Percentiles rank a stretch among this genome's conserved stretches.
phyloP scores from a whole-genome alignment of 257 asterid species.

The Petunia secreta region DNA sequence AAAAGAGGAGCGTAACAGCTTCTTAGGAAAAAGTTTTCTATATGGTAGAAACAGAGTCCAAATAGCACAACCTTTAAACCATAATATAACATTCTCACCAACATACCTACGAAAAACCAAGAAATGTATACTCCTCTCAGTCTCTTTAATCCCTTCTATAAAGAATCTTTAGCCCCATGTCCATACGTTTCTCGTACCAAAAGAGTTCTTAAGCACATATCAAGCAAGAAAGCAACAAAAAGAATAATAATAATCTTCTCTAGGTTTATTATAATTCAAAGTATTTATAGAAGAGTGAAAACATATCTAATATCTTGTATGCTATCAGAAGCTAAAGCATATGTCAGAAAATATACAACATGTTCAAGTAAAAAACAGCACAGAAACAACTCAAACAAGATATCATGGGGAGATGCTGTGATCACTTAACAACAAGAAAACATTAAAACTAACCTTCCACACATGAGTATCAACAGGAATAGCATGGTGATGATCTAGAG shows the following conservation, averaged over 20 bases:
- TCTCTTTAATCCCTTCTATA: neutral
- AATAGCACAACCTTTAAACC: neutral
- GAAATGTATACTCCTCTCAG: neutral
- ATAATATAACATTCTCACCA: neutral
- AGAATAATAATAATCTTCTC: neutral
- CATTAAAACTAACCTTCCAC: constrained; percentile 72
- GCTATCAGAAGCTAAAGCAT: neutral
- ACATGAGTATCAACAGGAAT: constrained; percentile 98
- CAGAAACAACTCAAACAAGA: neutral
- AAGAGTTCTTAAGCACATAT: neutral
- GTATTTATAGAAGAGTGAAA: neutral
- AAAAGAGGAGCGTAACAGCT: neutral
- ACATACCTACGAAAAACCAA: neutral
- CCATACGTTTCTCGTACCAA: neutral
- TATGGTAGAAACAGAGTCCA: neutral
- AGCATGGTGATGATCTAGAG: constrained; percentile 94
- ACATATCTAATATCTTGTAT: neutral
- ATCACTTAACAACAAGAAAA: neutral
- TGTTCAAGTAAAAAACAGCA: neutral
- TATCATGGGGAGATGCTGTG: neutral
- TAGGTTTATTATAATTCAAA: constrained; percentile 19
- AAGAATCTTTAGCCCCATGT: neutral
- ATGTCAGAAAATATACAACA: neutral
- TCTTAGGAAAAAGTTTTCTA: neutral
- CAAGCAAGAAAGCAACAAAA: neutral